These are phyloP conservation scores for Alternaria gaisen DNA, from an alignment of 2,329 filamentous ascomycete genomes.

Conservation along the genomic window DNA sequence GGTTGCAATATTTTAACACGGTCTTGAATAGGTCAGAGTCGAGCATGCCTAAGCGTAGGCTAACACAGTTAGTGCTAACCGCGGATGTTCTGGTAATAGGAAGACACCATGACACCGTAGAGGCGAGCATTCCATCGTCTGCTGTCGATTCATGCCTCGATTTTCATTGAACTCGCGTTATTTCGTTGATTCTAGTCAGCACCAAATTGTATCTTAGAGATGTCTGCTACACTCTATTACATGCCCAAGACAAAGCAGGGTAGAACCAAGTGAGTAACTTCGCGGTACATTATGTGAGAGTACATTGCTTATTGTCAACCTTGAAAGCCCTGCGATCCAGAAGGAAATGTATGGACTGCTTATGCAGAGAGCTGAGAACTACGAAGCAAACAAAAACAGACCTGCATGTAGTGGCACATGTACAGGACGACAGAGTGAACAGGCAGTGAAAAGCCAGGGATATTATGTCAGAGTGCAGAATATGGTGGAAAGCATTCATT, in stretches of 20 bases:
- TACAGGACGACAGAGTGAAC: neutral
- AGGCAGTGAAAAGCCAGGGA: neutral
- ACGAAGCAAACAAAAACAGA: neutral
- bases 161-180: neutral
- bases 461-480: neutral
- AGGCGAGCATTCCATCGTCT: accelerated
- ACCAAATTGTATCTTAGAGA: neutral
- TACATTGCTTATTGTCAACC: too few relatives aligned
- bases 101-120: neutral
- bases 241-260: too few relatives aligned
- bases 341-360: too few relatives aligned
- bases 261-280: too few relatives aligned
- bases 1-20: too few relatives aligned
- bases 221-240: neutral
- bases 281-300: too few relatives aligned
- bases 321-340: too few relatives aligned
- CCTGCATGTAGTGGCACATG: neutral
- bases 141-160: neutral
- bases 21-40: too few relatives aligned
- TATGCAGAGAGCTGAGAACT: neutral
- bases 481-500: neutral
- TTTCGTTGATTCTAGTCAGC: neutral
- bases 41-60: too few relatives aligned
- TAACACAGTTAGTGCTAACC: too few relatives aligned
- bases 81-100: too few relatives aligned